Base-by-base conservation (phyloP, 768 basidiomycete species). In the Chalciporus chontae region DNA sequence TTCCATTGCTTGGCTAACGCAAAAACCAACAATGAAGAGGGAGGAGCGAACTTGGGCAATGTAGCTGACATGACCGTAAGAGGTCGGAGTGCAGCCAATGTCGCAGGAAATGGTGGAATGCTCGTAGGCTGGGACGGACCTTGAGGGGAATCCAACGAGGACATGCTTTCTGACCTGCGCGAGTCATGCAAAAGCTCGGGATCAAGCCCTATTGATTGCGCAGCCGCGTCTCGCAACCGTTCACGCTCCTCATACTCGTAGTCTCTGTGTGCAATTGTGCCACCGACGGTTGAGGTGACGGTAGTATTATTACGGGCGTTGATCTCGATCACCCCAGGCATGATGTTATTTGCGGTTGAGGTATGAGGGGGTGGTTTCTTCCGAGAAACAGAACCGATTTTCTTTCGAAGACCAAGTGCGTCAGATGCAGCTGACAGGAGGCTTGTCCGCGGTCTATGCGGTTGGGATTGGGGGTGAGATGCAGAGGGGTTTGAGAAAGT, bases 241-340 rank as follows among this genome's bases (percentile, higher is more conserved):
- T 85, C 79, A 9, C 89, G 79, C 58, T 90, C 88, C 60, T 84
- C 83, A 42, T 78, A 74, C 58, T 90, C 88, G 40, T 73, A 77
- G 54, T 86, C 81, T 41, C 13, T 54, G 45, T 61, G 57, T 3
- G 61, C 24, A 8, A 43, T 47, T 17, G 60, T 37, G 4, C 73
- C 70, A 40, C 68, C 40, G 3, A 58, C 3, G 0, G 51, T 43
- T 5, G 65, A 42, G 21, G 62, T 54, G 45, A 60, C 21, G 1
- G 52, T 51, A 1, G 55, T 45, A 50, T 57, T 53, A 45, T 60
- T 50, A 69, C 67, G 72, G 8, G 79, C 80, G 41, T 69, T 75
- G 43, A 90, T 88, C 63, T 90, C 87, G 49, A 90, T 85, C 43
- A 90, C 84, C 34, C 79, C 85, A 15, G 85, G 79, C 44, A 85